phyloP scores from a whole-genome alignment of 768 basidiomycete species.

The Heimioporus sp. region DNA sequence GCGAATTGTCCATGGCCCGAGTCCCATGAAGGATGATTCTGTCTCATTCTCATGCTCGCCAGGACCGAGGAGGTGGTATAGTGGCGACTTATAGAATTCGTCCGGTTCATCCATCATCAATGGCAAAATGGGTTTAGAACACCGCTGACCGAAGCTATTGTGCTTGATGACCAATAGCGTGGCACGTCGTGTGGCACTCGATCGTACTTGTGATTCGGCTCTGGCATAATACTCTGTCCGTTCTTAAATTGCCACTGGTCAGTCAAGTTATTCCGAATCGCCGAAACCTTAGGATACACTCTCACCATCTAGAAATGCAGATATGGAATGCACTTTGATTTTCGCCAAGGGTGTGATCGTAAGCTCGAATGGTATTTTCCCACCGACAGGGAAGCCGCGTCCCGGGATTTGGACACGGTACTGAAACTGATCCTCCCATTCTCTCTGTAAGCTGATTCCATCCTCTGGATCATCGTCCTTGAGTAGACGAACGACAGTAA shows the following conservation, averaged over 20 bases:
- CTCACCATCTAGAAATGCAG: conserved; percentile 79
- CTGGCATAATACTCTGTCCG: conserved; percentile 78
- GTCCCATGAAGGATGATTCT: conserved; percentile 63
- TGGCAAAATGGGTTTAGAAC: conserved; percentile 68
- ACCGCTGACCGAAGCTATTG: conserved; percentile 38
- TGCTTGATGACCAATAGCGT: conserved; percentile 62
- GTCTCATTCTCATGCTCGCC: conserved; percentile 54
- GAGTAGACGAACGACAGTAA: conserved; percentile 72
- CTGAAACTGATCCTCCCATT: conserved; percentile 88
- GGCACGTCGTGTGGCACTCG: conserved; percentile 61
- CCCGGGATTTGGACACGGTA: conserved; percentile 76
- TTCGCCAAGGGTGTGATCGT: conserved; percentile 83
- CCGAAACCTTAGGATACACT: too few species aligned
- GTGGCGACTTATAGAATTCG: conserved; percentile 63
- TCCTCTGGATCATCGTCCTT: conserved; percentile 53
- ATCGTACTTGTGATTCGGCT: conserved; percentile 62
- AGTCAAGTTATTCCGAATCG: not conserved
- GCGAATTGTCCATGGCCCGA: conserved; percentile 86
- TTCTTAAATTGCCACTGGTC: conserved; percentile 44
- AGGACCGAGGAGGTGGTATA: conserved; percentile 48
- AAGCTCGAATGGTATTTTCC: conserved; percentile 73
- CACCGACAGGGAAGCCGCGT: conserved; percentile 80
- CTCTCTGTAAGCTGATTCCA: conserved; percentile 79
- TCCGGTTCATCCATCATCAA: conserved; percentile 68
- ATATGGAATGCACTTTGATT: conserved; percentile 73